Conservation (phyloP, 176 grass and related monocot species). For the Paspalum vaginatum region DNA sequence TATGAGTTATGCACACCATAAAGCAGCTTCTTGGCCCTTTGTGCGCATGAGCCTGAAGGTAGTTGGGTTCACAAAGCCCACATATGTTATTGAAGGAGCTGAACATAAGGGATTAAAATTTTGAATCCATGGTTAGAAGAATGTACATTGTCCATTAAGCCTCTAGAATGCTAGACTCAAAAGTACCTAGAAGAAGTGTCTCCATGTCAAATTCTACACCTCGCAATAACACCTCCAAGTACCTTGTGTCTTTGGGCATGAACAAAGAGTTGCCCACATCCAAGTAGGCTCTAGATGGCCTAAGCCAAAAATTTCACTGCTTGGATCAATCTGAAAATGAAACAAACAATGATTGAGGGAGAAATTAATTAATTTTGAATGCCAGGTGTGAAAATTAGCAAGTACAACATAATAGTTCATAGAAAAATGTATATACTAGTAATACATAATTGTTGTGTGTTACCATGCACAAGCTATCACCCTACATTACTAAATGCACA, state of each 20-base stretch:
- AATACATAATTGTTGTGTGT: too few relatives aligned
- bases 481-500: neutral
- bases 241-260: neutral
- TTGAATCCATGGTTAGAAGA: neutral
- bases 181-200: neutral
- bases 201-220: neutral
- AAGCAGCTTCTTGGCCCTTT: constrained; percentile 40
- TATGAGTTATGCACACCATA: constrained; percentile 37
- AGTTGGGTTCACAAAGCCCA: constrained; percentile 18
- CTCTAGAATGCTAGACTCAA: neutral
- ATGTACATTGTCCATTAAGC: neutral
- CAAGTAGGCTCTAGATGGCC: too few relatives aligned
- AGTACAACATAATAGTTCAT: neutral
- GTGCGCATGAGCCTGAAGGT: constrained; percentile 26
- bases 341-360: neutral
- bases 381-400: too few relatives aligned
- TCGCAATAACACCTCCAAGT: neutral
- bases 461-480: neutral
- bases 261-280: too few relatives aligned
- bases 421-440: neutral
- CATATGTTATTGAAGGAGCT: constrained; percentile 24
- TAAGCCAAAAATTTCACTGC: neutral
- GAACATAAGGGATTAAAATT: neutral
- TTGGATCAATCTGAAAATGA: neutral
- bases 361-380: neutral